These are phyloP conservation scores for Ilyonectria sp. DNA, from an alignment of 2,329 filamentous ascomycete species.

Conservation along the genomic window DNA sequence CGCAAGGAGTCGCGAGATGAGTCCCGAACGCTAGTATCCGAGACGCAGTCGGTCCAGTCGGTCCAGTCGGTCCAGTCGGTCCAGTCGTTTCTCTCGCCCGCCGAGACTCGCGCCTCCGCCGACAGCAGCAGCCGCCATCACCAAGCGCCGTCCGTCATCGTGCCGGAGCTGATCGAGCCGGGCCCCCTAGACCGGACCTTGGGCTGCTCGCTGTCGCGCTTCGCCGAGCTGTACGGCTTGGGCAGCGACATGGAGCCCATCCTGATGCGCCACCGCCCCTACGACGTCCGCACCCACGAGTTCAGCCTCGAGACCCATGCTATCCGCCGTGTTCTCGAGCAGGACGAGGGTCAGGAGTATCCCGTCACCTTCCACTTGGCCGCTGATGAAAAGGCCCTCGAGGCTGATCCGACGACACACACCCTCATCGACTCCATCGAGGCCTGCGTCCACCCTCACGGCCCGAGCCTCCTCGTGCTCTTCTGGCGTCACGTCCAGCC, in stretches of 20 bases:
- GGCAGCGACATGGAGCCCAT: conserved; percentile 55
- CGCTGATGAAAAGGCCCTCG: conserved; percentile 50
- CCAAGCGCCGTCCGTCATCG: conserved; percentile 37
- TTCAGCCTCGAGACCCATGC: conserved; percentile 72
- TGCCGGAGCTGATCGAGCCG: conserved; percentile 32
- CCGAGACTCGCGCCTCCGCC: conserved; percentile 45
- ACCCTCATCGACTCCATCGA: conserved; percentile 64
- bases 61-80: conserved; percentile 40
- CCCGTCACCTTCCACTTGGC: conserved; percentile 53
- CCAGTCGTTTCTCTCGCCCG: conserved; percentile 45
- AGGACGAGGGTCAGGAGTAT: conserved; percentile 56
- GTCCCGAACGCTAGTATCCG: conserved; percentile 40
- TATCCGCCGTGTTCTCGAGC: conserved; percentile 70
- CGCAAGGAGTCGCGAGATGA: conserved; percentile 46
- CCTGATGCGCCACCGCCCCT: conserved; percentile 60
- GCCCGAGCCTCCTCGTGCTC: conserved; percentile 71
- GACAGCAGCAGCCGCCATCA: conserved; percentile 37
- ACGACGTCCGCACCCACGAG: conserved; percentile 61
- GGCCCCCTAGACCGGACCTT: conserved; percentile 43
- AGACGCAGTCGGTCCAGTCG: conserved; percentile 39
- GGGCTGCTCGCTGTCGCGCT: conserved; percentile 45
- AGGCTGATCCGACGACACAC: conserved; percentile 43
- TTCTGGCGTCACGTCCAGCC: conserved; percentile 74
- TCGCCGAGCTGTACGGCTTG: conserved; percentile 52
- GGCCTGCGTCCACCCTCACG: conserved; percentile 71